phyloP scores from a whole-genome alignment of 352 stramenopile genomes.

The Nothophytophthora sp. region DNA sequence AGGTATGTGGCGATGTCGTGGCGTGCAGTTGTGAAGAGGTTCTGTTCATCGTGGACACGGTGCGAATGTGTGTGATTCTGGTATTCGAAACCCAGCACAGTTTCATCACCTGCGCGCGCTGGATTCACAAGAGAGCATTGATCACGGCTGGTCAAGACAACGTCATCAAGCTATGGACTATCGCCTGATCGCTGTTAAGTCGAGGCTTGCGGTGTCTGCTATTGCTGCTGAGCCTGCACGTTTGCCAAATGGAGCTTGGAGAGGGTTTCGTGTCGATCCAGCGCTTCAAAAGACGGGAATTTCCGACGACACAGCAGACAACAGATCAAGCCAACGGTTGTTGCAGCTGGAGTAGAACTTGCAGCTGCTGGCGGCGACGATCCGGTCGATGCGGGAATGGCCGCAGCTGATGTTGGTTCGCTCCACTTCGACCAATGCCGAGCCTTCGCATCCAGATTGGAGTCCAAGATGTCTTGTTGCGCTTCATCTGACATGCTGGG shows the following conservation, averaged over 20 bases:
- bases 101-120: constrained; percentile 67
- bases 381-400: background rate
- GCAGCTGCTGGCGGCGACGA: background rate
- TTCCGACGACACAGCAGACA: constrained; percentile 76
- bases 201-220: background rate
- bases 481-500: background rate
- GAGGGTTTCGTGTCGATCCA: constrained; percentile 50
- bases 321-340: constrained; percentile 21
- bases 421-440: constrained; percentile 41
- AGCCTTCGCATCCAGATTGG: constrained; percentile 38
- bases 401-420: constrained; percentile 11
- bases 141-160: constrained; percentile 69
- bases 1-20: constrained; percentile 39
- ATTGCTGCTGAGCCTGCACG: constrained; percentile 12
- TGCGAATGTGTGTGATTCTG: constrained; percentile 32
- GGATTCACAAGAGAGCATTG: constrained; percentile 41
- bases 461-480: constrained; percentile 40
- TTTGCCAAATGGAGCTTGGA: constrained; percentile 62
- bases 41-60: constrained; percentile 57
- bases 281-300: constrained; percentile 43
- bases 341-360: background rate
- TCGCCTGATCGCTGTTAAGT: constrained; percentile 22
- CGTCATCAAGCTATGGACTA: constrained; percentile 68
- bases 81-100: constrained; percentile 53
- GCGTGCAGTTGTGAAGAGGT: constrained; percentile 62